Evolutionary conservation across 345 rosid species (phyloP).

Genomic region (Brassica incana): DNA sequence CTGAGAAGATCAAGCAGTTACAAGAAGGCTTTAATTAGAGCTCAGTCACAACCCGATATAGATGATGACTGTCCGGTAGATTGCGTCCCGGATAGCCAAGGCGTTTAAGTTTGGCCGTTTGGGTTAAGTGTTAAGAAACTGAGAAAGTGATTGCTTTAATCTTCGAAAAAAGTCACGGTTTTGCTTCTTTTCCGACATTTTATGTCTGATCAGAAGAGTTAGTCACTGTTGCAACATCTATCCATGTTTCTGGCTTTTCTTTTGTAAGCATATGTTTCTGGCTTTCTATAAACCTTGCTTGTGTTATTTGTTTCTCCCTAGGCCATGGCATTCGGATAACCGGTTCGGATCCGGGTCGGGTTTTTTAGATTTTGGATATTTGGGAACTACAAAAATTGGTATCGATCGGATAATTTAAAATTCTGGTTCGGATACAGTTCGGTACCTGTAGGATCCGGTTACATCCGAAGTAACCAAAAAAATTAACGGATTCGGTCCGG

Average conservation of each 20-base stretch:
- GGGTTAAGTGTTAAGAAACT: neutral
- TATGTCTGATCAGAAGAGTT: neutral
- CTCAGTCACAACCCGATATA: slow-evolving; percentile 33
- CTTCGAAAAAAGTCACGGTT: neutral
- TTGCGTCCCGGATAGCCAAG: slow-evolving; percentile 11
- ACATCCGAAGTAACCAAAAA: too few relatives aligned
- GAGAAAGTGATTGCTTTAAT: neutral
- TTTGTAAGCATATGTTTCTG: neutral
- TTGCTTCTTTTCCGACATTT: neutral
- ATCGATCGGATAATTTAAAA: too few relatives aligned
- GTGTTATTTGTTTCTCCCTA: neutral
- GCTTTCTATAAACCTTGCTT: neutral
- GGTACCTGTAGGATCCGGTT: too few relatives aligned
- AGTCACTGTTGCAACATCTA: neutral
- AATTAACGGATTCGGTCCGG: too few relatives aligned
- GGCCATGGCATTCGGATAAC: too few relatives aligned
- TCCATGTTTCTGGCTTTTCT: neutral
- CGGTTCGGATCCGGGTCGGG: too few relatives aligned
- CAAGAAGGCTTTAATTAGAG: slow-evolving; percentile 38
- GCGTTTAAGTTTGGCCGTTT: neutral
- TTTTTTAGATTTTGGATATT: too few relatives aligned
- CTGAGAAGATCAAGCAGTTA: slow-evolving; percentile 37
- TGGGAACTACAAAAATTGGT: too few relatives aligned
- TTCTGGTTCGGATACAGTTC: too few relatives aligned
- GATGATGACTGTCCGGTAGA: slow-evolving; percentile 6